Evolutionary conservation across 106 monocot species (phyloP).

Genomic region (Dendrobium huoshanense): DNA sequence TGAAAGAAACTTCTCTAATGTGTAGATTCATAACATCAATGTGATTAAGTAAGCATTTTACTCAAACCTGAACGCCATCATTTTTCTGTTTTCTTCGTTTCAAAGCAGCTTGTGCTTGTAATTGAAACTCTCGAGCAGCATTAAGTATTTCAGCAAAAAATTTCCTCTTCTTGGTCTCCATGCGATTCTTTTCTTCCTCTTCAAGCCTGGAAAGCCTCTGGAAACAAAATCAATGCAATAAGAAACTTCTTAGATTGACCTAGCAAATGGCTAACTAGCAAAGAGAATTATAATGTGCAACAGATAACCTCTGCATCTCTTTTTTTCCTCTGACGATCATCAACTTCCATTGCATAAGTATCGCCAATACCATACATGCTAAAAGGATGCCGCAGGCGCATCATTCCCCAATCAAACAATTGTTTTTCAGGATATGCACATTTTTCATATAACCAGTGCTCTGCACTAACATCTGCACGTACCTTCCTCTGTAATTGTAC

Average conservation of each 20-base stretch:
- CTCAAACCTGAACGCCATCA: constrained; percentile 80
- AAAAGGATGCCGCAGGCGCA: constrained; percentile 67
- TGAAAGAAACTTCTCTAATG: background rate
- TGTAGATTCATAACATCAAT: constrained; percentile 4
- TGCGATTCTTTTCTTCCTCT: constrained; percentile 82
- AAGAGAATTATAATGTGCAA: background rate
- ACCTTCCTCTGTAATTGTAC: constrained; percentile 80
- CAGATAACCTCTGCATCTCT: constrained; percentile 77
- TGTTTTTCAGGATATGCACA: constrained; percentile 66
- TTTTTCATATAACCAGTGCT: constrained; percentile 67
- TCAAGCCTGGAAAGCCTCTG: constrained; percentile 85
- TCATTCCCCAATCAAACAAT: constrained; percentile 98
- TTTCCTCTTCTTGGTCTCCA: constrained; percentile 70
- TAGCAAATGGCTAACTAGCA: background rate
- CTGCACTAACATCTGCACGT: constrained; percentile 60
- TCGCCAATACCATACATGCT: constrained; percentile 86
- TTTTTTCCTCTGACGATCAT: constrained; percentile 82
- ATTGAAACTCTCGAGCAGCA: constrained; percentile 87
- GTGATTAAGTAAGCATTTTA: background rate
- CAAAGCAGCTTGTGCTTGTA: constrained; percentile 58
- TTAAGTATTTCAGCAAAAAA: constrained; percentile 96
- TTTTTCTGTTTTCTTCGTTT: constrained; percentile 88
- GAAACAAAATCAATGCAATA: constrained; percentile 7
- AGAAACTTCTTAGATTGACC: background rate
- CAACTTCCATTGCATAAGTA: constrained; percentile 66